Percentiles rank a stretch among this genome's conserved stretches.
Evolutionary conservation across 208 protist species (phyloP).

Genomic region (Angomonas ambiguus): DNA sequence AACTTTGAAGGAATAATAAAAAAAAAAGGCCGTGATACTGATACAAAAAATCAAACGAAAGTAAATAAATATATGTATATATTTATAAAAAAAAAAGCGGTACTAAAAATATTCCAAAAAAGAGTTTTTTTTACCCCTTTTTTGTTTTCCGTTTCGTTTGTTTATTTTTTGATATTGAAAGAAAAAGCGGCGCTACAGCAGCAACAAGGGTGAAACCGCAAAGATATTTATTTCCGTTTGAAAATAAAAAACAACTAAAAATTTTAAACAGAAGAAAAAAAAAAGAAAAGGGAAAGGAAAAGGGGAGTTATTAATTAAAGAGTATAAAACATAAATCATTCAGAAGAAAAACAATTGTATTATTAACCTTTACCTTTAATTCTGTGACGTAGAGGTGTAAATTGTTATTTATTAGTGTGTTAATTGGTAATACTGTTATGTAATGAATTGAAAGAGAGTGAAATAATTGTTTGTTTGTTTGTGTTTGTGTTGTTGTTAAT

Average conservation of each 20-base stretch:
- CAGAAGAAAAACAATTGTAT: neutral
- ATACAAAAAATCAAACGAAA: neutral
- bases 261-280: neutral
- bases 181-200: no score
- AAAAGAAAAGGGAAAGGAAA: conserved; percentile 5
- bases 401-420: no score
- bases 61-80: no score
- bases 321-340: neutral
- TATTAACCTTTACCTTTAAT: no score
- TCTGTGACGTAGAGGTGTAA: no score
- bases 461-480: neutral
- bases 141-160: neutral
- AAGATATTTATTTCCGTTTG: neutral
- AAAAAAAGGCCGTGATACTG: conserved; percentile 5
- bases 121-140: neutral
- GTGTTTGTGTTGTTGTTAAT: neutral
- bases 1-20: conserved; percentile 16
- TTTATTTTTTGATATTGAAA: conserved; percentile 8
- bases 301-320: neutral
- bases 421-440: no score
- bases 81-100: neutral
- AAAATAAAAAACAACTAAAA: conserved; percentile 3
- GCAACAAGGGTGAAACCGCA: no score
- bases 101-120: neutral
- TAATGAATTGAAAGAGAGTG: neutral